Evolutionary conservation across 176 grass and related monocot genomes (phyloP).

Genomic region (Thalia dealbata): DNA sequence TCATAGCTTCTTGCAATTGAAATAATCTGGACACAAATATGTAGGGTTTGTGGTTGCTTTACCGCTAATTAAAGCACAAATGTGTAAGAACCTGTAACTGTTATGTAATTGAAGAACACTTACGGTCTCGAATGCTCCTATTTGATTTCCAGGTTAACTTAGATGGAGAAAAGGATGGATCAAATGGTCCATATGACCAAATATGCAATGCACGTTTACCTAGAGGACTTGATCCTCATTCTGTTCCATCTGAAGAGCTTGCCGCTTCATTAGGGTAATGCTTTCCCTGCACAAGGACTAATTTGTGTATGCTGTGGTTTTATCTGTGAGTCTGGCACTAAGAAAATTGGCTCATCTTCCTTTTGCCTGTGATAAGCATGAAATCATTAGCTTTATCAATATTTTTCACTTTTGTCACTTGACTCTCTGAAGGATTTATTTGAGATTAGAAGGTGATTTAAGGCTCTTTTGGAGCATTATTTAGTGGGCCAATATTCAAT

Average conservation of each 20-base stretch:
- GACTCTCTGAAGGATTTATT: too few species aligned
- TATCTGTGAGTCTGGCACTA: background rate
- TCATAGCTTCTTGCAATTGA: background rate
- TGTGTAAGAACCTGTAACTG: too few species aligned
- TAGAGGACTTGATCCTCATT: conserved; percentile 80
- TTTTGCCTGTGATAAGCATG: background rate
- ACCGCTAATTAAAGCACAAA: background rate
- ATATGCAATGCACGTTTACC: conserved; percentile 69
- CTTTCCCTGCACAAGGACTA: conserved; percentile 16
- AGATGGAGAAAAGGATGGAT: conserved; percentile 72
- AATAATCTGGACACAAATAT: background rate
- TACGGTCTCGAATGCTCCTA: background rate
- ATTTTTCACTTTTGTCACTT: too few species aligned
- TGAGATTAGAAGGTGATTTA: too few species aligned
- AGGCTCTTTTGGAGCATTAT: background rate
- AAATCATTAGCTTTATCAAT: background rate
- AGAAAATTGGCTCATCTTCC: background rate
- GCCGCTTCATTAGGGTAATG: conserved; percentile 83
- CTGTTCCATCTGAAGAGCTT: conserved; percentile 81
- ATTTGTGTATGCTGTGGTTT: conserved; percentile 8
- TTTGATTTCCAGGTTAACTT: conserved; percentile 57
- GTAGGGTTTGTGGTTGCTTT: background rate
- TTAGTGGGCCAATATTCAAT: background rate
- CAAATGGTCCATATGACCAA: conserved; percentile 59
- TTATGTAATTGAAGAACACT: too few species aligned